A percentile compares a stretch with the other conserved stretches of the same genome.
Conservation (phyloP, 2,329 filamentous ascomycete species). For the Colletotrichum sojae region DNA sequence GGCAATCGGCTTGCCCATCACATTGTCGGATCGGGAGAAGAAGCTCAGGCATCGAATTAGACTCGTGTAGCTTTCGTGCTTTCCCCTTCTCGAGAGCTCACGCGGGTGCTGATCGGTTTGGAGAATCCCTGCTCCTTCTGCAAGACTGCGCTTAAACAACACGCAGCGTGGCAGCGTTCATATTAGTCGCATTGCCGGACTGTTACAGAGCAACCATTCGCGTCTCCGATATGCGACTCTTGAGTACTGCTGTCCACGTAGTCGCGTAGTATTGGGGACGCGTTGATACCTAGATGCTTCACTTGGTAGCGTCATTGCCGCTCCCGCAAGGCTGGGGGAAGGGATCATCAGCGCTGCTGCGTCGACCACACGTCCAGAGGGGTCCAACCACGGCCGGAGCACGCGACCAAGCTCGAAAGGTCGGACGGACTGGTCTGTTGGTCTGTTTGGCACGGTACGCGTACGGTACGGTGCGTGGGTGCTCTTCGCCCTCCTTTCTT, state of each 20-base stretch:
- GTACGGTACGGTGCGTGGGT: slow-evolving; percentile 2
- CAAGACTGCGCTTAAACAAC: neutral
- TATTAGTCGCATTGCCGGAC: neutral
- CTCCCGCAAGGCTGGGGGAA: slow-evolving; percentile 12
- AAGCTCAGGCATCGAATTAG: neutral
- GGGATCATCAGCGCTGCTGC: slow-evolving; percentile 18
- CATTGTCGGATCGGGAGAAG: neutral
- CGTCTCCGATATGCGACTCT: slow-evolving; percentile 6
- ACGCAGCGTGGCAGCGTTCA: neutral
- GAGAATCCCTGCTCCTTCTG: slow-evolving; percentile 29
- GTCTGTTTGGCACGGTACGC: neutral
- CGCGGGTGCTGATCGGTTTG: slow-evolving; percentile 26
- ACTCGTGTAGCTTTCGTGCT: neutral
- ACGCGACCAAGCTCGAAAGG: neutral
- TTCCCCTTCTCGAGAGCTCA: neutral
- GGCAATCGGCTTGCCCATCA: neutral
- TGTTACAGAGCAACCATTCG: slow-evolving; percentile 13
- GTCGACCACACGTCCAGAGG: neutral
- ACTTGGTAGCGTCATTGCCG: slow-evolving; percentile 12
- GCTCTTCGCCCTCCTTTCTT: slow-evolving; percentile 4
- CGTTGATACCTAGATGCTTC: neutral
- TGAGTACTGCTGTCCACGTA: slow-evolving; percentile 2
- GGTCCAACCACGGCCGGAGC: slow-evolving; percentile 19
- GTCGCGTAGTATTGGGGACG: neutral
- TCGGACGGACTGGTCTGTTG: neutral